Evolutionary conservation across 2,329 filamentous ascomycete species (phyloP).

Genomic region (Talaromyces piceae): DNA sequence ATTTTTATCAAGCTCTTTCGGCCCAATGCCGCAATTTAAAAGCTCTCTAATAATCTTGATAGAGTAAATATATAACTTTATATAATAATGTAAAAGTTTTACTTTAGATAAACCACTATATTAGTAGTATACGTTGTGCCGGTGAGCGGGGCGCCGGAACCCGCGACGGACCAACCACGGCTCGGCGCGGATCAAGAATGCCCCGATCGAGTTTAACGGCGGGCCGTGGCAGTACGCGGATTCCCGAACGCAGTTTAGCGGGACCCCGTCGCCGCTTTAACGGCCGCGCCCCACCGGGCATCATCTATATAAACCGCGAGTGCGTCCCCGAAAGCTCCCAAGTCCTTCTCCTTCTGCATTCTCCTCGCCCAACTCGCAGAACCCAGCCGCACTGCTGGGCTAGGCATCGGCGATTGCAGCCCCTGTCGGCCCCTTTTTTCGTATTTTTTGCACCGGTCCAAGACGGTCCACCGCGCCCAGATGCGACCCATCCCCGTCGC

Average conservation of each 20-base stretch:
- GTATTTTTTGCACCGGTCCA: not conserved
- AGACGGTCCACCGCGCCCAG: not conserved
- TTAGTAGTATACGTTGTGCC: constrained; percentile 1
- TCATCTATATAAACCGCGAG: constrained; percentile 1
- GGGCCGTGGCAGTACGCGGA: not conserved
- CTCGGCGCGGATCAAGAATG: not conserved
- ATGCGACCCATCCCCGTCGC: not conserved
- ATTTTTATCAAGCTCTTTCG: no score
- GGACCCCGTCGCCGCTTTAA: not conserved
- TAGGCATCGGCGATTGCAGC: not conserved
- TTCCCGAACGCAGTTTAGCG: no score
- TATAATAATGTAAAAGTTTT: no score
- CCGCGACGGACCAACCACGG: not conserved
- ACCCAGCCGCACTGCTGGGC: no score
- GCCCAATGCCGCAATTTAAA: no score
- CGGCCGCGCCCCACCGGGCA: not conserved
- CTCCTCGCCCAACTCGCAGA: not conserved
- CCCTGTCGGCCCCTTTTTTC: not conserved
- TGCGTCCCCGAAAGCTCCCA: not conserved
- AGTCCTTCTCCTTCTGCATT: not conserved
- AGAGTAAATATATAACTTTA: no score
- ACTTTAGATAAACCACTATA: no score
- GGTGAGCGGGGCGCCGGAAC: constrained; percentile 1
- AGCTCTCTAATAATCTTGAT: no score
- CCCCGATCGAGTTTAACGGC: not conserved